Percentiles rank a stretch among this genome's conserved stretches.
phyloP scores from a whole-genome alignment of 2,329 filamentous ascomycete species.

The Exophiala aquamarina region DNA sequence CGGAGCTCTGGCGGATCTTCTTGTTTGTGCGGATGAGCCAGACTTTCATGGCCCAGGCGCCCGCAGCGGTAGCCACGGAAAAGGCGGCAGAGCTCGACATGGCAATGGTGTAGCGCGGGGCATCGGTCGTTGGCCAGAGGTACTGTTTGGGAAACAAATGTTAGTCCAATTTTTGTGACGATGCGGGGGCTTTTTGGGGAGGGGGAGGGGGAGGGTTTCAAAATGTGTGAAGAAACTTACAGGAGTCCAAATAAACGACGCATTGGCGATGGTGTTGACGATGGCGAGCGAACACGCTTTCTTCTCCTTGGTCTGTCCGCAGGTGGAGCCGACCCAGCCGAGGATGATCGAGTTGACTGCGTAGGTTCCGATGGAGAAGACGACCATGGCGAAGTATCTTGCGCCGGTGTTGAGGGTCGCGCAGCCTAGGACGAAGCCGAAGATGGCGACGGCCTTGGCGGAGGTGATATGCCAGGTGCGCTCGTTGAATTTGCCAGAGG shows the following conservation, averaged over 20 bases:
- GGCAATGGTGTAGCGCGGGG: conserved; percentile 35
- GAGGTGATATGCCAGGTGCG: conserved; percentile 33
- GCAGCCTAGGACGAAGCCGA: conserved; percentile 33
- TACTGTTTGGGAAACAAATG: conserved; percentile 48
- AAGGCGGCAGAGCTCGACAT: conserved; percentile 9
- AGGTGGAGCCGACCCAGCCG: conserved; percentile 43
- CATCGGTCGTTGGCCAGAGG: conserved; percentile 57
- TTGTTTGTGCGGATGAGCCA: conserved; percentile 6
- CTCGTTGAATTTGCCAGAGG: conserved; percentile 26
- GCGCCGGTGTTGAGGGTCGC: conserved; percentile 33
- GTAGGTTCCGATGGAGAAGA: conserved; percentile 35
- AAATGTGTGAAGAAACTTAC: not conserved
- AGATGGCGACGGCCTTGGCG: conserved; percentile 27
- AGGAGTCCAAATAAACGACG: conserved; percentile 28
- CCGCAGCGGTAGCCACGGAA: conserved; percentile 4
- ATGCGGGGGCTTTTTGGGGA: no score
- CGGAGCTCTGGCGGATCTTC: conserved; percentile 4
- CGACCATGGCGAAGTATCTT: conserved; percentile 33
- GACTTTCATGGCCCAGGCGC: conserved; percentile 11
- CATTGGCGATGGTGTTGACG: conserved; percentile 42
- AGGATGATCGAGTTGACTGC: conserved; percentile 43
- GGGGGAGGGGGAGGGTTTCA: no score
- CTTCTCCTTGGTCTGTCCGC: conserved; percentile 45
- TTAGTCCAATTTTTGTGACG: no score
- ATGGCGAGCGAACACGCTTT: conserved; percentile 43